Percentiles rank a stretch among this genome's conserved stretches.
phyloP scores from a whole-genome alignment of 306 rosid species.

The Malus fusca region DNA sequence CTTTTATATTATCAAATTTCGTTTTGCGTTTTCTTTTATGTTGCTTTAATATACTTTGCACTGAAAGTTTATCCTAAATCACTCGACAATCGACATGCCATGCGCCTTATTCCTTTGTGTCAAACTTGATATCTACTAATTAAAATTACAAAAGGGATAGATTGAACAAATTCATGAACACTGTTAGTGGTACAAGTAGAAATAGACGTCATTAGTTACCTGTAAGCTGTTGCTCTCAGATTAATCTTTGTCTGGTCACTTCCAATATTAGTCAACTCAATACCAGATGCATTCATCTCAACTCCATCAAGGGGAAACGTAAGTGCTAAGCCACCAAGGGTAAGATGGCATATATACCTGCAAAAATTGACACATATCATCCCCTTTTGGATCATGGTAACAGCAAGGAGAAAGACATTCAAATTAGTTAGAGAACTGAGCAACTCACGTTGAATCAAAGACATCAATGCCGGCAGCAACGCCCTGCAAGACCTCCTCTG shows the following conservation, averaged over 20 bases:
- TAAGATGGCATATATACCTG: constrained; percentile 72
- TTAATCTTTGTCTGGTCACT: constrained; percentile 67
- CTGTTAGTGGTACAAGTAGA: neutral
- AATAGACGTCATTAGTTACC: constrained; percentile 29
- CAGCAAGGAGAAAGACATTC: neutral
- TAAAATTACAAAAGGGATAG: neutral
- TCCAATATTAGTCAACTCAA: constrained; percentile 30
- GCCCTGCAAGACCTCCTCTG: constrained; percentile 98
- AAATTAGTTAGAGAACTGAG: constrained; percentile 11
- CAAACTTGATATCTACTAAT: neutral
- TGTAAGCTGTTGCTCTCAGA: constrained; percentile 67
- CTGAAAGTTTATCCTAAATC: neutral
- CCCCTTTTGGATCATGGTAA: constrained; percentile 5
- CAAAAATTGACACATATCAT: constrained; percentile 10
- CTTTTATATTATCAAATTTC: neutral
- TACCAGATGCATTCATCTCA: constrained; percentile 26
- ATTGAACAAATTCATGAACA: neutral
- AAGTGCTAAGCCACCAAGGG: constrained; percentile 80
- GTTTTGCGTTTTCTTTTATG: neutral
- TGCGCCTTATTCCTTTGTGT: neutral
- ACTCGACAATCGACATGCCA: neutral
- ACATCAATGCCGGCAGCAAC: constrained; percentile 80
- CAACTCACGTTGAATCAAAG: constrained; percentile 74
- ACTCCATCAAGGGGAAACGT: constrained; percentile 51
- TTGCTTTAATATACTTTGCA: neutral